Conservation (phyloP, 441 rosid species). For the Adansonia grandidieri region DNA sequence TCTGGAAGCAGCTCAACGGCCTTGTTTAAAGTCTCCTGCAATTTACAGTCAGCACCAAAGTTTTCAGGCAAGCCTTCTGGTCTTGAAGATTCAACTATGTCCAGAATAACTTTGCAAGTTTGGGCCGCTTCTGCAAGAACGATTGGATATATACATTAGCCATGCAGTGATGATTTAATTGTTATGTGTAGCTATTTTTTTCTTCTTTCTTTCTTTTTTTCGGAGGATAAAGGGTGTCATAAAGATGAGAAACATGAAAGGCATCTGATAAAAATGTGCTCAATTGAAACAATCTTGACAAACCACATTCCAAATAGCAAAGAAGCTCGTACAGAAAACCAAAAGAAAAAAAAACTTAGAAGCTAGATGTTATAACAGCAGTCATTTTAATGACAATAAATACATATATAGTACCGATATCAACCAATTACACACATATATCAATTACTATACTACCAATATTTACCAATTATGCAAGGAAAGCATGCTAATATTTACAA, state of each 20-base stretch:
- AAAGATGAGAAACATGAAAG: background rate
- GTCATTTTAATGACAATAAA: background rate
- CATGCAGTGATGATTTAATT: background rate
- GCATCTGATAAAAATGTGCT: background rate
- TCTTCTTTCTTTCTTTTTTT: too few relatives aligned
- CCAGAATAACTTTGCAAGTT: slow-evolving; percentile 83
- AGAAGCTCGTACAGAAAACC: background rate
- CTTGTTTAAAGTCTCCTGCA: slow-evolving; percentile 72
- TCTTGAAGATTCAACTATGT: slow-evolving; percentile 76
- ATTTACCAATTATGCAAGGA: background rate
- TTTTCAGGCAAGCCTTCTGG: slow-evolving; percentile 77
- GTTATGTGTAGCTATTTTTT: background rate
- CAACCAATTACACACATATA: background rate
- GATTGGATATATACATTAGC: slow-evolving; percentile 25
- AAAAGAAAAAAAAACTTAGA: background rate
- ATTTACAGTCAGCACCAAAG: slow-evolving; percentile 65
- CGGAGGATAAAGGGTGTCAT: background rate
- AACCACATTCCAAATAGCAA: slow-evolving; percentile 11
- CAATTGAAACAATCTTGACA: background rate
- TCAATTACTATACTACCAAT: background rate
- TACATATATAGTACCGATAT: background rate
- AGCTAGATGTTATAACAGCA: background rate
- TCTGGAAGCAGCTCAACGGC: slow-evolving; percentile 89
- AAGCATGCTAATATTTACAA: background rate
- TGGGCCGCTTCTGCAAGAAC: slow-evolving; percentile 87